Percentiles rank a stretch among this genome's conserved stretches.
phyloP scores from a whole-genome alignment of 176 grass and related monocot species.

The Eragrostis nindensis region DNA sequence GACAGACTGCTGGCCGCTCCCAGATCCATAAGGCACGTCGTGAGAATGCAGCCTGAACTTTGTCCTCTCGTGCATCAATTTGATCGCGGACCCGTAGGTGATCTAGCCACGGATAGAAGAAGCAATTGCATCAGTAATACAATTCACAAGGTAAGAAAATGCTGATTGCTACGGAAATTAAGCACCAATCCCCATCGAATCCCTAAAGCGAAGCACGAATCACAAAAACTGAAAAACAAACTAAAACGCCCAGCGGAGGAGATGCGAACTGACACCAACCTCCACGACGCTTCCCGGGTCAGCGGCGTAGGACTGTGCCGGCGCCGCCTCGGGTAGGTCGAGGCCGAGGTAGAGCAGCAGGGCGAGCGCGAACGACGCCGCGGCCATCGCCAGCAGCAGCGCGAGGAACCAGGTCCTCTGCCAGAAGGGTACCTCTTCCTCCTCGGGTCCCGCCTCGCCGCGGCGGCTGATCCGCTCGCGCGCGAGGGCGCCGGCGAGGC shows the following conservation, averaged over 20 bases:
- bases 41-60: conserved; percentile 84
- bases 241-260: background rate
- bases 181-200: background rate
- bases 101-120: conserved; percentile 49
- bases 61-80: conserved; percentile 74
- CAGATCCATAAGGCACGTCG: conserved; percentile 82
- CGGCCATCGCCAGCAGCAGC: conserved; percentile 66
- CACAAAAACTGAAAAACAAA: too few relatives aligned
- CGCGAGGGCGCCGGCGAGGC: conserved; percentile 43
- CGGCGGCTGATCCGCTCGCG: conserved; percentile 39
- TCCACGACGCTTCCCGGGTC: conserved; percentile 51
- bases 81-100: conserved; percentile 69
- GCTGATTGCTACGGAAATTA: background rate
- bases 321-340: conserved; percentile 61
- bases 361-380: conserved; percentile 71
- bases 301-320: conserved; percentile 51
- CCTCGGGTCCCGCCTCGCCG: background rate
- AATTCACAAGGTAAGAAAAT: background rate
- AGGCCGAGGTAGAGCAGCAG: conserved; percentile 74
- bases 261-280: conserved; percentile 38
- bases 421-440: conserved; percentile 61
- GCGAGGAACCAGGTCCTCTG: conserved; percentile 81
- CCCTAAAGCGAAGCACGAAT: too few relatives aligned
- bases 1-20: conserved; percentile 85
- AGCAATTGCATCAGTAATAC: conserved; percentile 20